Percentiles rank a stretch among this genome's conserved stretches.
These are phyloP conservation scores for Exophiala calicioides DNA, from an alignment of 2,329 filamentous ascomycete genomes.

Conservation along the genomic window DNA sequence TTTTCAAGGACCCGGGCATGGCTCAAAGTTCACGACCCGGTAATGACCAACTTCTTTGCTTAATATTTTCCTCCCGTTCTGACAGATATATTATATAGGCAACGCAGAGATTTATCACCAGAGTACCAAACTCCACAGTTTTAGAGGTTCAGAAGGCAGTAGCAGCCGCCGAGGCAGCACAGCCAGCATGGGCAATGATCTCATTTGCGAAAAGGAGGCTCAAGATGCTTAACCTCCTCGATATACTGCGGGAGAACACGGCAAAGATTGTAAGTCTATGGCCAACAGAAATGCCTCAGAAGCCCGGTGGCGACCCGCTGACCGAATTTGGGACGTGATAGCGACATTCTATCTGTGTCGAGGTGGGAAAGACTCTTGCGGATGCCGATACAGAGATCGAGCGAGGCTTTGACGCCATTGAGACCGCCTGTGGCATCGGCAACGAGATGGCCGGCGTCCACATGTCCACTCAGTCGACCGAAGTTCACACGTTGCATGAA, in stretches of 20 bases:
- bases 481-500: constrained; percentile 69
- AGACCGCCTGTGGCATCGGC: constrained; percentile 33
- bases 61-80: too few species aligned
- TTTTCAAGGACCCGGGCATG: constrained; percentile 26
- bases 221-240: constrained; percentile 21
- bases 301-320: too few species aligned
- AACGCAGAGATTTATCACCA: constrained; percentile 29
- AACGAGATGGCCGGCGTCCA: constrained; percentile 32
- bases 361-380: constrained; percentile 33
- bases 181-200: constrained; percentile 28
- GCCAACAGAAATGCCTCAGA: neutral
- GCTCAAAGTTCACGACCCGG: constrained; percentile 33
- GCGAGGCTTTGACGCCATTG: constrained; percentile 34
- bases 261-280: neutral
- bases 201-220: constrained; percentile 25
- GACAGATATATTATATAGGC: constrained; percentile 8
- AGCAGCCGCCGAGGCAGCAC: constrained; percentile 28
- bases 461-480: constrained; percentile 10
- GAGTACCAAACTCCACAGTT: constrained; percentile 31
- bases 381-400: constrained; percentile 34
- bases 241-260: neutral
- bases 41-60: neutral
- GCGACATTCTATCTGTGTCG: constrained; percentile 7
- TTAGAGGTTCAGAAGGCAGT: constrained; percentile 32
- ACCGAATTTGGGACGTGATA: neutral